Base-by-base conservation (phyloP, 345 rosid genomes). In the Microthlaspi erraticum region DNA sequence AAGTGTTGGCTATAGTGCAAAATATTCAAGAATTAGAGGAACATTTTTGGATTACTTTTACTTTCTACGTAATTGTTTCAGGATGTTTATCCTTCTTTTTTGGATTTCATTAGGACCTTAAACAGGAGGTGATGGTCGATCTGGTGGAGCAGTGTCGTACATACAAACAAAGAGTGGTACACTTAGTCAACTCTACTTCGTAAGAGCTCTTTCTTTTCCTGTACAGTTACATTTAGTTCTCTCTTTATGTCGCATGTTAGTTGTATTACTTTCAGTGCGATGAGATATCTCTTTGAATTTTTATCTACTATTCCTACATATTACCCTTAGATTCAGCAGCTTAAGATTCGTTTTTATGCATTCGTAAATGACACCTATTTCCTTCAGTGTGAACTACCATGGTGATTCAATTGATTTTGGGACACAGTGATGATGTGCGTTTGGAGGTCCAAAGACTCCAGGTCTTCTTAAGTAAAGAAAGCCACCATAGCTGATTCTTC, bases 41-140 rank as follows among this genome's bases (percentile, higher is more conserved):
- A 9, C 39, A 13, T 8, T 45, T 73, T 45, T 5, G 36, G 63
- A 8, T 16, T 11, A 18, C 64, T 78, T 57, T n/a, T 50, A 44
- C 32, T 43, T 41, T 65, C 9, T 7, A 36, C 11, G 8, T 16
- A 23, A 18, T 23, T 36, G 37, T 36, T 36, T 68, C 59, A 31
- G 57, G 70, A 52, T 34, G 26, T 41, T 36, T 39, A 70, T 39
- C 45, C 16, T 64, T 59, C 37, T 32, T 57, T 63, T 63, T 68
- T 36, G 58, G 19, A 52, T 70, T 73, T 70, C 65, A 76, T 52
- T 79, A 92, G 99, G 98, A 91, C 31, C 79, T 95, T 67, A 86
- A 90, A 83, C 96, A 95, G 84, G 99, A 95, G 76, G 98, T 92
- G 71, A 87, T 95, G 74, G 88, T 90, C 60, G 99, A 95, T 80